Evolutionary conservation across 768 basidiomycete species (phyloP).

Genomic region (Coprinopsis marcescibilis): DNA sequence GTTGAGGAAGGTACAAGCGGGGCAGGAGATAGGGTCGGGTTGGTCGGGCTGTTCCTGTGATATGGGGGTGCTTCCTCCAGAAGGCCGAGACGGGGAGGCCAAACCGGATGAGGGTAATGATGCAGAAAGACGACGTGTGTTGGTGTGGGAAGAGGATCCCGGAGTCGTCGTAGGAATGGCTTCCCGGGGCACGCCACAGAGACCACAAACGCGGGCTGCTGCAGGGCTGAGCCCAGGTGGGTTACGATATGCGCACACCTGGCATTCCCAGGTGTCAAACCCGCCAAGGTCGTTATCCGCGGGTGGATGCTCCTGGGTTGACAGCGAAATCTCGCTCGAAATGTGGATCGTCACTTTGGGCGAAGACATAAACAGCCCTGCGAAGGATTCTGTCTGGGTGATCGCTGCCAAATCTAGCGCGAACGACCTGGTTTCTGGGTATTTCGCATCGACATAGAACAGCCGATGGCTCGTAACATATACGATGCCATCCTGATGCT

Average conservation of each 20-base stretch:
- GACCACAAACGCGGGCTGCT: slow-evolving; percentile 61
- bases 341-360: slow-evolving; percentile 66
- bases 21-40: slow-evolving; percentile 52
- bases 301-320: neutral
- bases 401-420: slow-evolving; percentile 60
- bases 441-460: slow-evolving; percentile 64
- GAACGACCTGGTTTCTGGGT: slow-evolving; percentile 55
- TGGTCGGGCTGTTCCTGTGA: slow-evolving; percentile 6
- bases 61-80: slow-evolving; percentile 18
- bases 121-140: slow-evolving; percentile 27
- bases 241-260: slow-evolving; percentile 84
- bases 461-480: slow-evolving; percentile 80
- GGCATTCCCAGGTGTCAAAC: slow-evolving; percentile 62
- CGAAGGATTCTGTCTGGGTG: slow-evolving; percentile 79
- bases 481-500: slow-evolving; percentile 69
- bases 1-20: slow-evolving; percentile 91
- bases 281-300: neutral
- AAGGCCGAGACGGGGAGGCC: slow-evolving; percentile 29
- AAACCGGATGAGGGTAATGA: slow-evolving; percentile 35
- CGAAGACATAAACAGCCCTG: slow-evolving; percentile 84
- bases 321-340: neutral
- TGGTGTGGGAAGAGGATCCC: slow-evolving; percentile 20
- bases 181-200: slow-evolving; percentile 76
- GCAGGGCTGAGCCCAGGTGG: slow-evolving; percentile 68
- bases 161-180: slow-evolving; percentile 18